Conservation (phyloP, 1,284 basidiomycete genomes). For the Trichosporon sp. region DNA sequence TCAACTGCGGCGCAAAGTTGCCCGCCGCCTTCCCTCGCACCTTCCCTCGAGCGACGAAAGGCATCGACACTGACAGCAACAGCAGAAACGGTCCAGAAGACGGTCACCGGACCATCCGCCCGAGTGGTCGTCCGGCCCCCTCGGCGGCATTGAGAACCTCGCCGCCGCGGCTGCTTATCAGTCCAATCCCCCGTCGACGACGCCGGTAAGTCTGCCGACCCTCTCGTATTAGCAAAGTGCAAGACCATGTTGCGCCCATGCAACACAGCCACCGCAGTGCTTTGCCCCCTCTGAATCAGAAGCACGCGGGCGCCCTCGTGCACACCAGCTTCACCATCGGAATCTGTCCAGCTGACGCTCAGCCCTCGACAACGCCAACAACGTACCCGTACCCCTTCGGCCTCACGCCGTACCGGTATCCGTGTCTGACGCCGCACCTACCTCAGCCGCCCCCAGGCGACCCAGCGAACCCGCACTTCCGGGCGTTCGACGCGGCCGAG, state of each 20-base stretch:
- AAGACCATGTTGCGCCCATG: too few relatives aligned
- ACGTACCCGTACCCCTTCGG: slow-evolving; percentile 32
- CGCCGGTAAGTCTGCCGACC: background rate
- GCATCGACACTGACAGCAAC: background rate
- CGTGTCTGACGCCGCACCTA: slow-evolving; percentile 27
- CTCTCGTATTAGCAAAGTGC: too few relatives aligned
- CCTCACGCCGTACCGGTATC: slow-evolving; percentile 36
- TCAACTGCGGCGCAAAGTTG: background rate
- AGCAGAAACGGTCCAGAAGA: slow-evolving; percentile 20
- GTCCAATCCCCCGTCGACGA: slow-evolving; percentile 6
- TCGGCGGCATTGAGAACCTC: slow-evolving; percentile 24
- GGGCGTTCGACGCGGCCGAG: slow-evolving; percentile 27
- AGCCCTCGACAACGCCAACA: background rate
- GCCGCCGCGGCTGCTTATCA: slow-evolving; percentile 23
- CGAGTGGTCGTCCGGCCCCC: slow-evolving; percentile 1
- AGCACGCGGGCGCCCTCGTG: too few relatives aligned
- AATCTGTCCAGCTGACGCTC: background rate
- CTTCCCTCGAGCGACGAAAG: background rate
- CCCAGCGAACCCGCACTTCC: slow-evolving; percentile 28
- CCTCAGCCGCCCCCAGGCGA: slow-evolving; percentile 34
- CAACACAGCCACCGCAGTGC: too few relatives aligned
- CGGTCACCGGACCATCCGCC: slow-evolving; percentile 9
- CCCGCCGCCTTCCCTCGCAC: background rate
- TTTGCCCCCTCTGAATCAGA: too few relatives aligned
- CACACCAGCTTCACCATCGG: too few relatives aligned